phyloP scores from a whole-genome alignment of 495 filamentous ascomycete genomes.

The Oidiodendron maius region DNA sequence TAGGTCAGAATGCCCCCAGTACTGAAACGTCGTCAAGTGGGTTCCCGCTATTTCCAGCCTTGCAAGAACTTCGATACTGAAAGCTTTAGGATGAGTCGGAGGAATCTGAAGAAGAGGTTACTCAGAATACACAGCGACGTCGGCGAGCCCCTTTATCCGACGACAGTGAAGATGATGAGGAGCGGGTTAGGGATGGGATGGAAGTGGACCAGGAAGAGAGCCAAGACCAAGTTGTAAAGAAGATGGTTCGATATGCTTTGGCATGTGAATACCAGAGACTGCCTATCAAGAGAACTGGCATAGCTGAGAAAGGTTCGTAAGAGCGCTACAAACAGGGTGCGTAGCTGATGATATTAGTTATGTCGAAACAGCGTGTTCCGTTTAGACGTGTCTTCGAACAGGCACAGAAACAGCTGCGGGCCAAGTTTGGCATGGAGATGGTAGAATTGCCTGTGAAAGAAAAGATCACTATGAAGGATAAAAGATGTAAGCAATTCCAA shows the following conservation, averaged over 20 bases:
- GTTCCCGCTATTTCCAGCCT: background rate
- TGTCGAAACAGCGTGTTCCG: conserved; percentile 46
- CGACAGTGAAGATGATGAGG: conserved; percentile 23
- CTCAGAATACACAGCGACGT: conserved; percentile 15
- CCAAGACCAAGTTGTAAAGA: conserved; percentile 72
- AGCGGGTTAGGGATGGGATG: conserved; percentile 29
- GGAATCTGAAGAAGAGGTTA: conserved; percentile 13
- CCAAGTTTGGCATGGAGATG: conserved; percentile 24
- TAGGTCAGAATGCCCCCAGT: conserved; percentile 16
- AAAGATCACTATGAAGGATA: conserved; percentile 68
- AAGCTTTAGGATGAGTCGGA: conserved; percentile 13
- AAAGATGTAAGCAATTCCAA: conserved; percentile 42
- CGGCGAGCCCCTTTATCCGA: conserved; percentile 11
- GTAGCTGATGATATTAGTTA: conserved; percentile 30
- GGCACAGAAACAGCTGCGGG: conserved; percentile 44
- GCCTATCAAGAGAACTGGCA: conserved; percentile 71
- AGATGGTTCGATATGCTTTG: conserved; percentile 82
- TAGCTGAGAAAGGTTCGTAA: conserved; percentile 60
- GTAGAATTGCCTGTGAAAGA: conserved; percentile 43
- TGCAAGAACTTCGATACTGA: background rate
- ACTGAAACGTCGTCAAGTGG: conserved; percentile 13
- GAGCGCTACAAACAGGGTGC: background rate
- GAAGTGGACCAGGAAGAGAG: conserved; percentile 25
- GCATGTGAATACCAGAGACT: conserved; percentile 81
- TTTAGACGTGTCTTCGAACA: conserved; percentile 66